A percentile compares a stretch with the other conserved stretches of the same genome.
These are phyloP conservation scores for Ricinus communis DNA, from an alignment of 345 rosid genomes.

Conservation along the genomic window DNA sequence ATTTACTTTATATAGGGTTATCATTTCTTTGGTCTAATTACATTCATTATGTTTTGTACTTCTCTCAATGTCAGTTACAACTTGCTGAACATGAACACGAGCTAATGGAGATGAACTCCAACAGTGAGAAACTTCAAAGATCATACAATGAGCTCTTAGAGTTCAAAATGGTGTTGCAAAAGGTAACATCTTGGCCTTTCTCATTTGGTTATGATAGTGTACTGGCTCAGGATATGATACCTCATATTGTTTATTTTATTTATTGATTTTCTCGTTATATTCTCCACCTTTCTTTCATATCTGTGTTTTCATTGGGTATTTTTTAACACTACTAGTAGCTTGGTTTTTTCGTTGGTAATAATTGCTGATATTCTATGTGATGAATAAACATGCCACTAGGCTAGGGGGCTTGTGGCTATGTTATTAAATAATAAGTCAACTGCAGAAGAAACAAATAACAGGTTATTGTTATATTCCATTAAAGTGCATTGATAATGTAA, in stretches of 20 bases:
- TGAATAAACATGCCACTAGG: background rate
- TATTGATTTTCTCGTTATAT: background rate
- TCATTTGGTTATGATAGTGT: background rate
- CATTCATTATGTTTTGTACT: constrained; percentile 18
- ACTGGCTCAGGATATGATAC: background rate
- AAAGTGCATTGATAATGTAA: background rate
- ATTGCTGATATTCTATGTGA: background rate
- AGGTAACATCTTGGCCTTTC: constrained; percentile 48
- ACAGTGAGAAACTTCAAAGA: constrained; percentile 84
- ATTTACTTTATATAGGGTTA: background rate
- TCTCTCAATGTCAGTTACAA: constrained; percentile 54
- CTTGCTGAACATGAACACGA: constrained; percentile 91
- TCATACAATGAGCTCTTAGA: constrained; percentile 88
- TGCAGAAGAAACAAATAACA: background rate
- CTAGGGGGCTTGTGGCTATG: background rate
- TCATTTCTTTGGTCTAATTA: background rate
- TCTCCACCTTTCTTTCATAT: background rate
- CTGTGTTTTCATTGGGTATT: background rate
- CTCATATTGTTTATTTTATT: background rate
- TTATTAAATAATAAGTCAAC: background rate
- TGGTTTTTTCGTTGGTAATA: background rate
- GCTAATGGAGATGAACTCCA: constrained; percentile 89
- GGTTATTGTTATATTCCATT: background rate
- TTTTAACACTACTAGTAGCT: background rate
- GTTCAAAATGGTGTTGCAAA: constrained; percentile 86